Evolutionary conservation across 1,139 yeast species (phyloP).

Genomic region (Kodamaea anthophila): DNA sequence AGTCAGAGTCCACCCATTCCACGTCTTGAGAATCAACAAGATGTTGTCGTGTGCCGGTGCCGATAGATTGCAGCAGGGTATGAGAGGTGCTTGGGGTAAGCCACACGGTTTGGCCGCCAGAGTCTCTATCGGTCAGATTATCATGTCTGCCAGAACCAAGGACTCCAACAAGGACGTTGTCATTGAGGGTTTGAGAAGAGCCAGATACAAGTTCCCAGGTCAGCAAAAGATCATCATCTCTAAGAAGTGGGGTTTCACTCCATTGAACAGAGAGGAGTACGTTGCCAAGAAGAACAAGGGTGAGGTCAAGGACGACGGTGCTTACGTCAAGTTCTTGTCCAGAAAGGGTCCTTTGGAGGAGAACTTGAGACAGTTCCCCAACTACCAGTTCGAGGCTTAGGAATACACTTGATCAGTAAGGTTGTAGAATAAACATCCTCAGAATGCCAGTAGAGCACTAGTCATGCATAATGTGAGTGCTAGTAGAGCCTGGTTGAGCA

Average conservation of each 20-base stretch:
- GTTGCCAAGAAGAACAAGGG: constrained; percentile 90
- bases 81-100: constrained; percentile 99
- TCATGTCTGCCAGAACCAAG: constrained; percentile 97
- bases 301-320: constrained; percentile 99
- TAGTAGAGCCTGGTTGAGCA: too few relatives aligned
- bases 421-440: constrained; percentile 1
- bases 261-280: constrained; percentile 96
- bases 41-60: constrained; percentile 99
- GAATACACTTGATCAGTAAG: constrained; percentile 5
- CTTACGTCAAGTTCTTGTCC: constrained; percentile 97
- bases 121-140: constrained; percentile 97
- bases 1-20: constrained; percentile 99
- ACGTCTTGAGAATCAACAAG: constrained; percentile 99
- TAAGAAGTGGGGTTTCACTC: constrained; percentile 99
- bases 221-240: constrained; percentile 98
- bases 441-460: neutral
- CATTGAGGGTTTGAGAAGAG: constrained; percentile 99
- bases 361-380: constrained; percentile 95
- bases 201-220: constrained; percentile 99
- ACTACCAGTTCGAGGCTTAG: constrained; percentile 58
- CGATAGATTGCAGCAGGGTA: constrained; percentile 99
- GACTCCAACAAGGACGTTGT: constrained; percentile 97
- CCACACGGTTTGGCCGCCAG: constrained; percentile 99
- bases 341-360: constrained; percentile 92
- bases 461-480: too few relatives aligned